Evolutionary conservation across 139 green algal species (phyloP).

Genomic region (Desmodesmus armatus): DNA sequence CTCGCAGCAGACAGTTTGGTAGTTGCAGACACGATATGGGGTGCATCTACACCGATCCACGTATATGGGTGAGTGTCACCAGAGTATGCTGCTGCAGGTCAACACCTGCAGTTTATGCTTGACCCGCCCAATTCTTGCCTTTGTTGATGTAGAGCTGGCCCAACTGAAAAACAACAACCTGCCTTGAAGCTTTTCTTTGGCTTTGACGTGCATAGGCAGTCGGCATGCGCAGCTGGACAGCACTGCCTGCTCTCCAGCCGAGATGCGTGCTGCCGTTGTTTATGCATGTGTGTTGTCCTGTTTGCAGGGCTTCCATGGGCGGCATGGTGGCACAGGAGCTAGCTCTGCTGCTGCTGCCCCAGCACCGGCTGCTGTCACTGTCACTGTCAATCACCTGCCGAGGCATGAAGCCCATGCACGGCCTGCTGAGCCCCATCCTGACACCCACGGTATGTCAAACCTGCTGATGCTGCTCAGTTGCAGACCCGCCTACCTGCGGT

Average conservation of each 20-base stretch:
- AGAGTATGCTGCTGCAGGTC: neutral
- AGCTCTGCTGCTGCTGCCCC: conserved; percentile 28
- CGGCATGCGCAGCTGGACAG: no score
- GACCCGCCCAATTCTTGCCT: no score
- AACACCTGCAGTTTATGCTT: neutral
- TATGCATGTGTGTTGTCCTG: no score
- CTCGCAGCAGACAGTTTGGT: conserved; percentile 24
- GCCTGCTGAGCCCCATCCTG: conserved; percentile 23
- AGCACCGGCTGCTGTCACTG: conserved; percentile 14
- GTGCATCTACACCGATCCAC: neutral
- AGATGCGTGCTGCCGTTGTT: no score
- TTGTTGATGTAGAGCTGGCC: no score
- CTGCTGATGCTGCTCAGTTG: neutral
- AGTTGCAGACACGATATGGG: conserved; percentile 26
- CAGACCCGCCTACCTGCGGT: no score
- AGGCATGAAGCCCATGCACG: conserved; percentile 30
- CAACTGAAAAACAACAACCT: no score
- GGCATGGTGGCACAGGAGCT: conserved; percentile 49
- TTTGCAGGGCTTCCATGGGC: conserved; percentile 45
- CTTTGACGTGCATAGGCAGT: no score
- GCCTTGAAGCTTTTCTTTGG: no score
- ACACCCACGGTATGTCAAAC: conserved; percentile 23
- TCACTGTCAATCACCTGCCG: conserved; percentile 36
- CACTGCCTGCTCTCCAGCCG: no score
- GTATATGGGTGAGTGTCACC: conserved; percentile 41